Evolutionary conservation across 2,329 filamentous ascomycete species (phyloP), one percentile per base, ranked within the genome.

Genomic region (Phaeosphaeria sp.): DNA sequence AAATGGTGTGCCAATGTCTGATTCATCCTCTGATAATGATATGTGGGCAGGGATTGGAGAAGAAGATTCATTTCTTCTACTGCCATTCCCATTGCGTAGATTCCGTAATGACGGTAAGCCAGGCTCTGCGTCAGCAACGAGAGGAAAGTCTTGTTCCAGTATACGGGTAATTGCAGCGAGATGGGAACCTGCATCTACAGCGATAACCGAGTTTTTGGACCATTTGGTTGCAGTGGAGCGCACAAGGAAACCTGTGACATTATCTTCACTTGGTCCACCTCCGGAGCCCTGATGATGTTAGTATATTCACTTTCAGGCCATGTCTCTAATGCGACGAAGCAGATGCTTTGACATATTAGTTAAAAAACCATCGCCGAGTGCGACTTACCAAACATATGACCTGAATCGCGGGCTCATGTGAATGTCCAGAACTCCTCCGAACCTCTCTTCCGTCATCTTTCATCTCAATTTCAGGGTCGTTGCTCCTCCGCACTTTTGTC

Each of bases 131-230:
- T 67, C 60, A 20, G 76, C 73, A 15, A 81, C 74, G 6, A 76
- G 76, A 46, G 83, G 82, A 52, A 85, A 81, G 60, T 85, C 77
- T 27, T 77, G 69, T 61, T 92, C 84, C 23, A 99, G 82, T 48
- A 96, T 90, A 48, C 86, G 85, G n/a, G 87, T 87, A 55, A 99
- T 97, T 54, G 92, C 88, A 25, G 91, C 88, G 42, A 99, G 85
- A 75, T 97, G 91, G 30, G 93, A 92, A 48, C 95, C 95, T 10
- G 93, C 93, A 80, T 99, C 95, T 52, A 99, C 90, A n/a, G 94
- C 93, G 25, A 98, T 82, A 42, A 97, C 78, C 0, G 93, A 97
- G 46, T 90, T 89, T 68, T 89, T 90, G 49, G 85, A 82, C 95
- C 95, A 99, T 60, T 88, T 86, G 52, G 90, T 86, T 27, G 89